Evolutionary conservation across 169 alveolate species (phyloP).

Genomic region (Babesia bovis): DNA sequence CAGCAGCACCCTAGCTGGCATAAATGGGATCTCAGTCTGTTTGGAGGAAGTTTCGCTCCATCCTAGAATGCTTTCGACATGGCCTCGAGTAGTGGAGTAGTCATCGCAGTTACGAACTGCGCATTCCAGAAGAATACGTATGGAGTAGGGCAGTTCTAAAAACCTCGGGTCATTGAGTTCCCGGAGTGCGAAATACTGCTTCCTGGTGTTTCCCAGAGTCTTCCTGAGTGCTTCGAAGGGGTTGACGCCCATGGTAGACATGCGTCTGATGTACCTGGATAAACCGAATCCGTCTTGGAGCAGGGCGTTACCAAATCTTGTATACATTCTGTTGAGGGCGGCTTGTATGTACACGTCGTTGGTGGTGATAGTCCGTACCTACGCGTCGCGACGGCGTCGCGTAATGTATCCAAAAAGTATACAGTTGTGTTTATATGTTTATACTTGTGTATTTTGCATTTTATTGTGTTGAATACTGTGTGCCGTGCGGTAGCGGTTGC

Average conservation of each 20-base stretch:
- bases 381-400: too few species aligned
- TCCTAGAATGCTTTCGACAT: slow-evolving; percentile 89
- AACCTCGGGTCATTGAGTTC: slow-evolving; percentile 73
- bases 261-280: slow-evolving; percentile 31
- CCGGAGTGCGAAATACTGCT: slow-evolving; percentile 63
- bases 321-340: slow-evolving; percentile 2
- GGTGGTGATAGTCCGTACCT: too few species aligned
- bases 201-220: slow-evolving; percentile 41
- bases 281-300: slow-evolving; percentile 2
- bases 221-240: slow-evolving; percentile 57
- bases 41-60: slow-evolving; percentile 82
- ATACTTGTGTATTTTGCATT: too few species aligned
- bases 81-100: slow-evolving; percentile 81
- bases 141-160: slow-evolving; percentile 86
- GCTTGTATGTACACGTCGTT: neutral
- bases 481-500: too few species aligned
- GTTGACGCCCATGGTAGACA: slow-evolving; percentile 48
- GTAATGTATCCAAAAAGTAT: too few species aligned
- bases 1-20: slow-evolving; percentile 94
- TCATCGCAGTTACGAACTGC: slow-evolving; percentile 95
- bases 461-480: too few species aligned
- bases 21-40: slow-evolving; percentile 92
- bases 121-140: slow-evolving; percentile 90
- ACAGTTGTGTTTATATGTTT: too few species aligned
- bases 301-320: neutral